Evolutionary conservation across 2,329 filamentous ascomycete genomes (phyloP).

Genomic region (Hymenoscyphus fructigenus): DNA sequence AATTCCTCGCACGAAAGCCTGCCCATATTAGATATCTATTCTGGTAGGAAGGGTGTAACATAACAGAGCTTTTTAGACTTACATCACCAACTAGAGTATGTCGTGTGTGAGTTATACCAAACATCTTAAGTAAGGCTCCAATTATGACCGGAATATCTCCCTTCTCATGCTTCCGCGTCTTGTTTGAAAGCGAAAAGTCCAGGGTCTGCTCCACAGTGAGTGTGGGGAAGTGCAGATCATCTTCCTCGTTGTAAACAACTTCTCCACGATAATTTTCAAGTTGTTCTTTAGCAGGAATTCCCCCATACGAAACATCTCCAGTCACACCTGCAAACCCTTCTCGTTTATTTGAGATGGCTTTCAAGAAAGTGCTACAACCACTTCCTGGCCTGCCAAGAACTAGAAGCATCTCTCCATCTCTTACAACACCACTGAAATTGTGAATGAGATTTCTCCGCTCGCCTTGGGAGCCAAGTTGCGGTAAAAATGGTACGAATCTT

Average conservation of each 20-base stretch:
- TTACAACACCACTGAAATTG: constrained; percentile 66
- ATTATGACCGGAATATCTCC: constrained; percentile 67
- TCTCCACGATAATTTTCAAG: constrained; percentile 67
- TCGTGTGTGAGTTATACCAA: constrained; percentile 73
- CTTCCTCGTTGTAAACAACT: constrained; percentile 76
- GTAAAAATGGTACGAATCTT: constrained; percentile 31
- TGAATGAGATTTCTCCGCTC: constrained; percentile 51
- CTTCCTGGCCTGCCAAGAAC: constrained; percentile 71
- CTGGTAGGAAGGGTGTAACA: constrained; percentile 43
- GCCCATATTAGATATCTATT: background rate
- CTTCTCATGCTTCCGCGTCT: constrained; percentile 66
- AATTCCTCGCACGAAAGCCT: constrained; percentile 62
- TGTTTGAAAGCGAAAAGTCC: constrained; percentile 72
- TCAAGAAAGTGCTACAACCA: constrained; percentile 76
- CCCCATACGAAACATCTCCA: constrained; percentile 71
- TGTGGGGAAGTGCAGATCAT: constrained; percentile 71
- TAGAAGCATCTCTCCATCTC: constrained; percentile 70
- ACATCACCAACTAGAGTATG: constrained; percentile 72
- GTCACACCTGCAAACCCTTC: constrained; percentile 63
- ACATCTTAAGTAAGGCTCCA: constrained; percentile 71
- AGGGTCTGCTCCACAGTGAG: constrained; percentile 78
- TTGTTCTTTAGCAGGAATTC: constrained; percentile 66
- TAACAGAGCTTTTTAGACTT: constrained; percentile 11
- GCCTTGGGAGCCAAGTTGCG: constrained; percentile 25
- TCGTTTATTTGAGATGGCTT: constrained; percentile 70